Evolutionary conservation across 352 stramenopile genomes (phyloP).

Genomic region (Pythium chondricola): DNA sequence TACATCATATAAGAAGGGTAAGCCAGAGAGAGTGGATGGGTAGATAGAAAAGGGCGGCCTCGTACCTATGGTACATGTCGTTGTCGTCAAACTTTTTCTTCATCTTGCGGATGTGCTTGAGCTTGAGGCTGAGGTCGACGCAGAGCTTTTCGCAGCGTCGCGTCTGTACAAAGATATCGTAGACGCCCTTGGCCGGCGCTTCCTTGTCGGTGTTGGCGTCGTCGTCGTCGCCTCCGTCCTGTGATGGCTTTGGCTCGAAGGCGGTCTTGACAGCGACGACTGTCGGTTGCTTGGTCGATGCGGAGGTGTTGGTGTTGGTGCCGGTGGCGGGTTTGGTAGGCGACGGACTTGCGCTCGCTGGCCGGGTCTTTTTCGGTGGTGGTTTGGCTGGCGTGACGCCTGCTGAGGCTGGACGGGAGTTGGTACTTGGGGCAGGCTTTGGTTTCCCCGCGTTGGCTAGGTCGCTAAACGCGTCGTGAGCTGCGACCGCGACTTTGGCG

Average conservation of each 20-base stretch:
- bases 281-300: background rate
- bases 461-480: conserved; percentile 14
- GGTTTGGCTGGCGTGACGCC: background rate
- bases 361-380: background rate
- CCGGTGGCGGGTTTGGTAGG: background rate
- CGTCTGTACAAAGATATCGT: conserved; percentile 51
- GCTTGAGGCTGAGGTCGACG: conserved; percentile 35
- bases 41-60: background rate
- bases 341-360: background rate
- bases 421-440: background rate
- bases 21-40: background rate
- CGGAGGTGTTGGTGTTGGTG: background rate
- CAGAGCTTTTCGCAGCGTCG: conserved; percentile 47
- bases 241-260: background rate
- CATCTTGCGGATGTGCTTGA: conserved; percentile 53
- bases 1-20: background rate
- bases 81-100: conserved; percentile 68
- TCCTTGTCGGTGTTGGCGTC: conserved; percentile 1
- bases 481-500: conserved; percentile 7
- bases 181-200: conserved; percentile 24
- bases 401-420: conserved; percentile 9
- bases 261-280: conserved; percentile 4
- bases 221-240: background rate
- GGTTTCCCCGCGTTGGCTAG: conserved; percentile 6
- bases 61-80: conserved; percentile 74